phyloP scores from a whole-genome alignment of 1,284 basidiomycete genomes.

The Lignosus rhinocerotis region DNA sequence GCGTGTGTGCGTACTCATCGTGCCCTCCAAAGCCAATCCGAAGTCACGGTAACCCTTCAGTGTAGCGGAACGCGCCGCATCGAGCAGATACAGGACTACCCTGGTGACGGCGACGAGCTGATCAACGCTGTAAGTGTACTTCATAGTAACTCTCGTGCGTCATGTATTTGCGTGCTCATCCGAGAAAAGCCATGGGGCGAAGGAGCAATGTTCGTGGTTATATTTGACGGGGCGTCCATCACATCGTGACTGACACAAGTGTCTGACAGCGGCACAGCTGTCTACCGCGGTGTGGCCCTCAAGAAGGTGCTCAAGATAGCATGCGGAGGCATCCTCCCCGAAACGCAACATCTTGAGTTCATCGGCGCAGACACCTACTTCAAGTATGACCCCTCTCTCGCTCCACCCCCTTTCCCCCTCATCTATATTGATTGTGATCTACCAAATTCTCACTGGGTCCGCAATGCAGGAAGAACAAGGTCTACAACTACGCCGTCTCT shows the following conservation, averaged over 20 bases:
- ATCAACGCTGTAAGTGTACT: slow-evolving; percentile 41
- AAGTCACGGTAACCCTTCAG: slow-evolving; percentile 54
- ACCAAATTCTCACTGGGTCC: neutral
- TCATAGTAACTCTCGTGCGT: neutral
- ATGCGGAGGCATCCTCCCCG: slow-evolving; percentile 50
- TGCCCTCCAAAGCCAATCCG: slow-evolving; percentile 39
- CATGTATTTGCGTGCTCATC: neutral
- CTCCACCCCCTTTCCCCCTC: too few relatives aligned
- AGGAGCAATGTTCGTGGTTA: slow-evolving; percentile 49
- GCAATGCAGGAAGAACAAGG: slow-evolving; percentile 43
- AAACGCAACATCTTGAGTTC: slow-evolving; percentile 54
- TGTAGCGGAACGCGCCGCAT: slow-evolving; percentile 56
- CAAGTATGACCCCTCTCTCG: slow-evolving; percentile 39
- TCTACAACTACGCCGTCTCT: slow-evolving; percentile 57
- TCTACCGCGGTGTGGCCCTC: slow-evolving; percentile 50
- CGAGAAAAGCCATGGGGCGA: slow-evolving; percentile 47
- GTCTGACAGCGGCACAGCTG: slow-evolving; percentile 31
- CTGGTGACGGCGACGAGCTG: slow-evolving; percentile 59
- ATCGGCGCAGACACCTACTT: slow-evolving; percentile 61
- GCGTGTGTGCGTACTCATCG: neutral
- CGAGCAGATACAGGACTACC: slow-evolving; percentile 54
- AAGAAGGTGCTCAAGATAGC: slow-evolving; percentile 56
- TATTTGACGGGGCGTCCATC: neutral
- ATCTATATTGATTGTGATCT: neutral
- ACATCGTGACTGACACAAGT: neutral